Evolutionary conservation across 2,329 filamentous ascomycete genomes (phyloP).

Genomic region (Plectosphaerella sp.): DNA sequence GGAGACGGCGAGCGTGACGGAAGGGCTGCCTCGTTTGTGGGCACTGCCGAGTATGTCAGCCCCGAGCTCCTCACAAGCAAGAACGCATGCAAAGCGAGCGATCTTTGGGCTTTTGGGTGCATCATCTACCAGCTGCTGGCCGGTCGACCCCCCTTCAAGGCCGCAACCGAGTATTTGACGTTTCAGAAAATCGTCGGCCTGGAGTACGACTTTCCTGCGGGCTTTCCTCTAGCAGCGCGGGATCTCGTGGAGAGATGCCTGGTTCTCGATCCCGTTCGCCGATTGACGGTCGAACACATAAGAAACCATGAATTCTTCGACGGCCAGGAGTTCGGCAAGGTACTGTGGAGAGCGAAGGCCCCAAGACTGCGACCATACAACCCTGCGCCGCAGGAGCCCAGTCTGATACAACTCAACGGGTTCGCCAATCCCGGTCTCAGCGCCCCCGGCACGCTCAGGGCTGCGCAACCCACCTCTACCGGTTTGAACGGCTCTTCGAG

Average conservation of each 20-base stretch:
- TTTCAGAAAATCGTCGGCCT: conserved; percentile 97
- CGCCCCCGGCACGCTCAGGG: conserved; percentile 8
- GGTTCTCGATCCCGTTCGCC: conserved; percentile 78
- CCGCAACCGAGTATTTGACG: conserved; percentile 89
- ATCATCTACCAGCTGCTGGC: conserved; percentile 94
- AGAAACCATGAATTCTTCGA: conserved; percentile 96
- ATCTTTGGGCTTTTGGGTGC: conserved; percentile 97
- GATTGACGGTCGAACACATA: conserved; percentile 90
- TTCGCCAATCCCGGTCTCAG: conserved; percentile 18
- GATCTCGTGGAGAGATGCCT: conserved; percentile 88
- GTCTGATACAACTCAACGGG: conserved; percentile 69
- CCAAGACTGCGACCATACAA: conserved; percentile 82
- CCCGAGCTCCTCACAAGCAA: conserved; percentile 96
- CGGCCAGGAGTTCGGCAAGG: conserved; percentile 77
- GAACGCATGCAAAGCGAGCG: conserved; percentile 94
- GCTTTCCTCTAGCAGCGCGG: conserved; percentile 79
- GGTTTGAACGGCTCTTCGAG: conserved; percentile 27
- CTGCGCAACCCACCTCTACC: background rate
- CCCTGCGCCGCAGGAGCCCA: conserved; percentile 69
- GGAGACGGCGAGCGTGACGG: conserved; percentile 53
- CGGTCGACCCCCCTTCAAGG: conserved; percentile 97
- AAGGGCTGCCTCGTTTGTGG: conserved; percentile 90
- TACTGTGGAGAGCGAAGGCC: conserved; percentile 84
- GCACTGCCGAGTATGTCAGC: conserved; percentile 96
- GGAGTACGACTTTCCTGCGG: conserved; percentile 88